These are phyloP conservation scores for Kurtzmaniella quercitrusa DNA, from an alignment of 1,139 yeast species.

Conservation along the genomic window DNA sequence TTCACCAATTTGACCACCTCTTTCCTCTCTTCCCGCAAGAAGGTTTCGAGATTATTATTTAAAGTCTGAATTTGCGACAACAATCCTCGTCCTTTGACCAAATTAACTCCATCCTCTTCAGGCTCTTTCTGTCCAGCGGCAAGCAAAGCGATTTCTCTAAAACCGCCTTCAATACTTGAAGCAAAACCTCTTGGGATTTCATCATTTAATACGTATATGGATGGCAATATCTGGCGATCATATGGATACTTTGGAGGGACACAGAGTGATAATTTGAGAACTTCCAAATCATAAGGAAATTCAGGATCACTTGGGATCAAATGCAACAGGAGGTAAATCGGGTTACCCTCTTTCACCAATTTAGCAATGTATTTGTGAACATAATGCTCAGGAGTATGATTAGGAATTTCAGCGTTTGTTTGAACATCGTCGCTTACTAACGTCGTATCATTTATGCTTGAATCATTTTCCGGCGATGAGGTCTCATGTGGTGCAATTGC, in stretches of 20 bases:
- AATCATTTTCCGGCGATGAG: not conserved
- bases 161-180: constrained; percentile 63
- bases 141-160: constrained; percentile 33
- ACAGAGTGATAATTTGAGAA: constrained; percentile 46
- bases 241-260: constrained; percentile 58
- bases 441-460: not conserved
- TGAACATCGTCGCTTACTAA: not conserved
- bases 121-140: constrained; percentile 13
- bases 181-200: constrained; percentile 75
- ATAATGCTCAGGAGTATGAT: constrained; percentile 1
- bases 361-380: constrained; percentile 4
- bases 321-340: constrained; percentile 31
- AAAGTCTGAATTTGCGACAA: constrained; percentile 52
- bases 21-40: constrained; percentile 55
- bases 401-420: not conserved
- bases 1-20: constrained; percentile 46
- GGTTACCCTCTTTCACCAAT: constrained; percentile 6
- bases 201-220: constrained; percentile 52
- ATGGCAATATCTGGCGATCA: constrained; percentile 27
- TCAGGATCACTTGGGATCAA: constrained; percentile 68
- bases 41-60: constrained; percentile 55
- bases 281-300: constrained; percentile 61
- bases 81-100: constrained; percentile 47
- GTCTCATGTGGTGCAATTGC: not conserved
- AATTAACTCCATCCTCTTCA: constrained; percentile 20